Evolutionary conservation across 257 asterid species (phyloP).

Genomic region (Primulina tabacum): DNA sequence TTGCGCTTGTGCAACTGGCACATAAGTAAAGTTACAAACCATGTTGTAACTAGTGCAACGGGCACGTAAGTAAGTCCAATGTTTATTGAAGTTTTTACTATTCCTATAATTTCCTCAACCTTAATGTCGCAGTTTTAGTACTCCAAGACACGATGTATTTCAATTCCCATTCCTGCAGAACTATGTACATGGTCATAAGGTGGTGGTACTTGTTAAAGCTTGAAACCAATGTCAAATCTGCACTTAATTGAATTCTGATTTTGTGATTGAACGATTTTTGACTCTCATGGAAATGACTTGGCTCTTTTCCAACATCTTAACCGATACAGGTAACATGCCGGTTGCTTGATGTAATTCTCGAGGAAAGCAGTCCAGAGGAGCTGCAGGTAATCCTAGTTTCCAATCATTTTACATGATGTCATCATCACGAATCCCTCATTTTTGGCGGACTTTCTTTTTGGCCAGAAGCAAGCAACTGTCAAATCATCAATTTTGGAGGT

Average conservation of each 20-base stretch:
- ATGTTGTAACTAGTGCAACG: background rate
- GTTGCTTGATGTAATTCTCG: conserved; percentile 77
- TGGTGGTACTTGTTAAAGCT: background rate
- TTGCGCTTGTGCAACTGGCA: background rate
- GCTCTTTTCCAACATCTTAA: conserved; percentile 17
- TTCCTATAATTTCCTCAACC: background rate
- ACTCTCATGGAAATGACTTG: conserved; percentile 11
- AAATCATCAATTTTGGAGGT: conserved; percentile 79
- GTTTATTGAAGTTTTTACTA: too few species aligned
- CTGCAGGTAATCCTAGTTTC: conserved; percentile 55
- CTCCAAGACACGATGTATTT: background rate
- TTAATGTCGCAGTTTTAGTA: background rate
- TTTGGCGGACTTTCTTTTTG: conserved; percentile 21
- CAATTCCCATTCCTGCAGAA: background rate
- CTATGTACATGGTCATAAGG: background rate
- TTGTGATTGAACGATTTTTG: background rate
- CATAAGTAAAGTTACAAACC: background rate
- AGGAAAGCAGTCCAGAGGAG: conserved; percentile 84
- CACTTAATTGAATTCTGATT: background rate
- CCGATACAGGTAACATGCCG: conserved; percentile 71
- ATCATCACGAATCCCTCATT: conserved; percentile 19
- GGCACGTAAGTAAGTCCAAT: too few species aligned
- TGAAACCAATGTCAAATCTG: background rate
- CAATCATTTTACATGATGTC: conserved; percentile 8
- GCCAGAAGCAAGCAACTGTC: conserved; percentile 85